These are phyloP conservation scores for Trypanosoma melophagium DNA, from an alignment of 208 protist species.

Conservation along the genomic window DNA sequence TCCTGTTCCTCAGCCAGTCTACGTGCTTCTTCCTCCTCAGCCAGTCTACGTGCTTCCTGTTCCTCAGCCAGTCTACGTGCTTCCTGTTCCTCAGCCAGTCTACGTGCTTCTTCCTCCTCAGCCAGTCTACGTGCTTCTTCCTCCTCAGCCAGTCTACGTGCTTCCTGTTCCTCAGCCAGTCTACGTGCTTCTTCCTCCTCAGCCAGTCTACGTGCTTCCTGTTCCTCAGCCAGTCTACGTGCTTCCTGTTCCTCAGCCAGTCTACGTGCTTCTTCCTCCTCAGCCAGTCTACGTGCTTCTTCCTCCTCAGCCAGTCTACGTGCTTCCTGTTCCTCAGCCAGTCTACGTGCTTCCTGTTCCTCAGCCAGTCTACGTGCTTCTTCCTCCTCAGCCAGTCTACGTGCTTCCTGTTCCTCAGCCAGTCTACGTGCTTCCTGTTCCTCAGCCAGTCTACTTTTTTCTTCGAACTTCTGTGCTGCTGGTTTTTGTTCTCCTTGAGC, in stretches of 20 bases:
- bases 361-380: no score
- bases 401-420: no score
- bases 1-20: constrained; percentile 25
- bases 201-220: constrained; percentile 9
- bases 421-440: no score
- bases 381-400: no score
- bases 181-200: constrained; percentile 25
- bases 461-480: no score
- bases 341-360: no score
- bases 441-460: no score
- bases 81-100: constrained; percentile 26
- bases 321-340: no score
- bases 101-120: constrained; percentile 28
- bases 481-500: no score
- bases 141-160: constrained; percentile 23
- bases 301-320: no score
- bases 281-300: neutral
- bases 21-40: constrained; percentile 23
- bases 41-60: constrained; percentile 16
- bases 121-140: constrained; percentile 21
- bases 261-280: neutral
- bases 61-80: constrained; percentile 12
- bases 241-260: neutral
- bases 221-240: neutral
- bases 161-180: constrained; percentile 10